Percentiles rank a stretch among this genome's conserved stretches.
Conservation (phyloP, 2,329 filamentous ascomycete genomes). For the Pseudodiploospora longispora region DNA sequence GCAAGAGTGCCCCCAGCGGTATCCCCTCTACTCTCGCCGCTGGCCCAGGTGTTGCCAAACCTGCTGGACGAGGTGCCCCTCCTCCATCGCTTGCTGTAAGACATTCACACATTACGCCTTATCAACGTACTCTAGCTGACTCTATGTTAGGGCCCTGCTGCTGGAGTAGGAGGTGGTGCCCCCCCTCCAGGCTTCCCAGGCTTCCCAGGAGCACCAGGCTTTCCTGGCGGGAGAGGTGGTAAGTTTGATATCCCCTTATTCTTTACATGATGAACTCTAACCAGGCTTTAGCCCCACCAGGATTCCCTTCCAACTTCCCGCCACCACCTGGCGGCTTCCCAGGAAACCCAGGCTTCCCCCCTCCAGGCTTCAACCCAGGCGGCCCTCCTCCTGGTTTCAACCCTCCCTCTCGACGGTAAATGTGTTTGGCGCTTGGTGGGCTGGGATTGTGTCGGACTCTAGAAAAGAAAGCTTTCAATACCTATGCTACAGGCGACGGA, state of each 20-base stretch:
- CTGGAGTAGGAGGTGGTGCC: constrained; percentile 68
- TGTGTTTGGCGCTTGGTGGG: no score
- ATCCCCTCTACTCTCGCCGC: constrained; percentile 64
- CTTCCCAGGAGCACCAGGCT: constrained; percentile 41
- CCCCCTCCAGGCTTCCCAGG: constrained; percentile 55
- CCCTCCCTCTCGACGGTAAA: constrained; percentile 55
- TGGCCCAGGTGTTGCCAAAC: constrained; percentile 83
- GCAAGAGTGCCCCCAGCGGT: constrained; percentile 63
- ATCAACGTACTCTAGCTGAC: constrained; percentile 11
- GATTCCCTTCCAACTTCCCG: constrained; percentile 42
- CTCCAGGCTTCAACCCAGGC: constrained; percentile 43
- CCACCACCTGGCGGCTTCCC: constrained; percentile 34
- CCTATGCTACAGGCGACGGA: no score
- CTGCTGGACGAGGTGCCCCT: constrained; percentile 74
- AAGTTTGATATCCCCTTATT: constrained; percentile 23
- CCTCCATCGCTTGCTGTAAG: constrained; percentile 68
- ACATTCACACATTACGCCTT: neutral
- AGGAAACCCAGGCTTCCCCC: constrained; percentile 30
- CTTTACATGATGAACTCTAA: constrained; percentile 22
- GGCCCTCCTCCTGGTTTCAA: constrained; percentile 64
- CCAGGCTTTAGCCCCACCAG: constrained; percentile 36
- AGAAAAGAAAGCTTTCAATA: no score
- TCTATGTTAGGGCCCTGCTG: constrained; percentile 59
- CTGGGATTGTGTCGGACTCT: no score
- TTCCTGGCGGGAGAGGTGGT: constrained; percentile 45